A percentile compares a stretch with the other conserved stretches of the same genome.
phyloP scores from a whole-genome alignment of 2,329 filamentous ascomycete species.

The Colletotrichum lupini region DNA sequence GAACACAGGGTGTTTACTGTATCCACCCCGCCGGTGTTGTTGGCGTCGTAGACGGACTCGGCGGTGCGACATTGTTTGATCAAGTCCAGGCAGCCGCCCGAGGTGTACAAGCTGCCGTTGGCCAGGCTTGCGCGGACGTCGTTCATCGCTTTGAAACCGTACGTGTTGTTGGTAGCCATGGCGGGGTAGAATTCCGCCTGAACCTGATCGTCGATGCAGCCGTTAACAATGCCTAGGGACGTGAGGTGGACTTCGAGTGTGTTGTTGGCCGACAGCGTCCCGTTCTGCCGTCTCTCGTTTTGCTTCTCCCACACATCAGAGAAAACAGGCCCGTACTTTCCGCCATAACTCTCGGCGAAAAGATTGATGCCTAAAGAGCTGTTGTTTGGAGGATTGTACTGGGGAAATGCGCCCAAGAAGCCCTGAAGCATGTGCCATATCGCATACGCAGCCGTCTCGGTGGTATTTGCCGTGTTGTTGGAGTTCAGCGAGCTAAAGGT shows the following conservation, averaged over 20 bases:
- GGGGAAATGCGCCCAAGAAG: conserved; percentile 68
- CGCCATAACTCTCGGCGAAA: conserved; percentile 77
- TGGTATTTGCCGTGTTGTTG: conserved; percentile 64
- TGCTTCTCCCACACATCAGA: conserved; percentile 69
- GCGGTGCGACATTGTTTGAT: conserved; percentile 36
- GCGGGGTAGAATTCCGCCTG: conserved; percentile 68
- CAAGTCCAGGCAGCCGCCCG: conserved; percentile 31
- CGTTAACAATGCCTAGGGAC: conserved; percentile 78
- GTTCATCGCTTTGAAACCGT: conserved; percentile 66
- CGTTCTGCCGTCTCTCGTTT: conserved; percentile 66
- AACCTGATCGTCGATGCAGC: conserved; percentile 72
- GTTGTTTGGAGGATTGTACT: conserved; percentile 63
- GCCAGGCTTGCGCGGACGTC: conserved; percentile 31
- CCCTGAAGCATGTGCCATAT: conserved; percentile 75
- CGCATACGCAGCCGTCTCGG: conserved; percentile 65
- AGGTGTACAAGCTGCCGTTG: conserved; percentile 31
- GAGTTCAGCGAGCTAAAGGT: conserved; percentile 70
- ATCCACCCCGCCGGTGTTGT: conserved; percentile 26
- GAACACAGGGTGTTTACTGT: conserved; percentile 30
- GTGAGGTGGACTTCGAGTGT: conserved; percentile 70
- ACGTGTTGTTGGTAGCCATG: conserved; percentile 72
- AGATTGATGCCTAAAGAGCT: conserved; percentile 69
- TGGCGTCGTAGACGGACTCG: conserved; percentile 26
- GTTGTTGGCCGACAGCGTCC: conserved; percentile 57
- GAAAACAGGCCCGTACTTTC: conserved; percentile 76